These are phyloP conservation scores for Venturiaceae sp. DNA, from an alignment of 2,329 filamentous ascomycete genomes.

Conservation along the genomic window DNA sequence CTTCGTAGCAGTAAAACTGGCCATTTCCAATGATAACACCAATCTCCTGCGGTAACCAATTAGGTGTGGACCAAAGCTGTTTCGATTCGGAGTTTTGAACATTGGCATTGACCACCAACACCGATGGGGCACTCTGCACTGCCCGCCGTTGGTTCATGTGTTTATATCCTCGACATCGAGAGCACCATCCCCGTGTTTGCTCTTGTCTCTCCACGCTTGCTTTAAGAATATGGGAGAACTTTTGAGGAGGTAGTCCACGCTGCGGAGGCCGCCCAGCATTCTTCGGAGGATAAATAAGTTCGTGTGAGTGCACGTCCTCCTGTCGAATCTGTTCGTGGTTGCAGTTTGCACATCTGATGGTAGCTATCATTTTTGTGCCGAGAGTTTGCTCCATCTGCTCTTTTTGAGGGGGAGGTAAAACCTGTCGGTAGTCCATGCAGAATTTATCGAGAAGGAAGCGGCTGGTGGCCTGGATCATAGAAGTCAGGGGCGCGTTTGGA, in stretches of 20 bases:
- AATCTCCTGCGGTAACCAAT: conserved; percentile 89
- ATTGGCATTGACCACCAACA: conserved; percentile 80
- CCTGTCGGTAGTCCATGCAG: conserved; percentile 49
- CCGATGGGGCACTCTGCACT: conserved; percentile 69
- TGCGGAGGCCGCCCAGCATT: conserved; percentile 38
- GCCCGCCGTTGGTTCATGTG: conserved; percentile 77
- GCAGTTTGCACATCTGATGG: conserved; percentile 79
- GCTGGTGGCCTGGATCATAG: conserved; percentile 78
- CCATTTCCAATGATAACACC: conserved; percentile 83
- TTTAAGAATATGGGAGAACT: conserved; percentile 87
- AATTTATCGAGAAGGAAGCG: conserved; percentile 80
- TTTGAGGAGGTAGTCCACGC: conserved; percentile 40
- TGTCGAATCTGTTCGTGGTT: conserved; percentile 75
- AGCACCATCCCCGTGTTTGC: conserved; percentile 87
- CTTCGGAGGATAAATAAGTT: conserved; percentile 67
- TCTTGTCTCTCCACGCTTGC: conserved; percentile 83
- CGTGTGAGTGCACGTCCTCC: conserved; percentile 72
- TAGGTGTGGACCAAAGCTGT: conserved; percentile 77
- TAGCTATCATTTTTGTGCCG: conserved; percentile 56
- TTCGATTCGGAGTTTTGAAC: conserved; percentile 65
- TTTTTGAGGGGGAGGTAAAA: background rate
- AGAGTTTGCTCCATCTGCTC: conserved; percentile 12
- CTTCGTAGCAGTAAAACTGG: conserved; percentile 93
- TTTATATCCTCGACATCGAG: conserved; percentile 82
- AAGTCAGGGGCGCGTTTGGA: conserved; percentile 61